Percentiles rank a stretch among this genome's conserved stretches.
These are phyloP conservation scores for Cyamopsis tetragonoloba DNA, from an alignment of 306 rosid species.

Conservation along the genomic window DNA sequence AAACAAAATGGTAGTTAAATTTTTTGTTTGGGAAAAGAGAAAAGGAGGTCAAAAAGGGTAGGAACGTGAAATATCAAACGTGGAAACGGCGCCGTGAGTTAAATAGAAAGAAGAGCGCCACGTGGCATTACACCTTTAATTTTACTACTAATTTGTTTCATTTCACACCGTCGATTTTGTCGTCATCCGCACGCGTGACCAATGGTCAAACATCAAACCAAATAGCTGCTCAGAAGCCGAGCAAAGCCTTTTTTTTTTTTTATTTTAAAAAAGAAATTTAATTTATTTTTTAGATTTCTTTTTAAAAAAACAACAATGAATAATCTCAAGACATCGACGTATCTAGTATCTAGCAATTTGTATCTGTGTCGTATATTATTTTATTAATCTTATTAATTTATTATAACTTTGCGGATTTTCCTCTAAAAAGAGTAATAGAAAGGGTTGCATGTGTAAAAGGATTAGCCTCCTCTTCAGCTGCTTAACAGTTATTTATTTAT, in stretches of 20 bases:
- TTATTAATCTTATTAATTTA: neutral
- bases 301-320: neutral
- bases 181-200: constrained; percentile 82
- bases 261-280: no score
- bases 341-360: neutral
- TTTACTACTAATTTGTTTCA: neutral
- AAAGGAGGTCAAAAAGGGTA: constrained; percentile 19
- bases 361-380: neutral
- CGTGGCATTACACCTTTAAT: constrained; percentile 37
- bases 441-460: neutral
- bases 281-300: no score
- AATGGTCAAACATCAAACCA: constrained; percentile 55
- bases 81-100: constrained; percentile 49
- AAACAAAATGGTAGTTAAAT: neutral
- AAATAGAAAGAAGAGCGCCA: constrained; percentile 22
- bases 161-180: constrained; percentile 39
- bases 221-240: neutral
- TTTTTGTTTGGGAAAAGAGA: neutral
- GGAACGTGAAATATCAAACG: constrained; percentile 26
- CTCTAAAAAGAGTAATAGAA: neutral
- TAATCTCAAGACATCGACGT: neutral
- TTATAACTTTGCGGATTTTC: neutral
- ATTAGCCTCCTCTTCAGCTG: neutral
- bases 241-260: constrained; percentile 11
- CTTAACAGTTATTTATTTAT: neutral